Percentiles rank a stretch among this genome's conserved stretches.
Evolutionary conservation across 225 moss, liverwort and hornwort species (phyloP).

Genomic region (Marchantia polymorpha): DNA sequence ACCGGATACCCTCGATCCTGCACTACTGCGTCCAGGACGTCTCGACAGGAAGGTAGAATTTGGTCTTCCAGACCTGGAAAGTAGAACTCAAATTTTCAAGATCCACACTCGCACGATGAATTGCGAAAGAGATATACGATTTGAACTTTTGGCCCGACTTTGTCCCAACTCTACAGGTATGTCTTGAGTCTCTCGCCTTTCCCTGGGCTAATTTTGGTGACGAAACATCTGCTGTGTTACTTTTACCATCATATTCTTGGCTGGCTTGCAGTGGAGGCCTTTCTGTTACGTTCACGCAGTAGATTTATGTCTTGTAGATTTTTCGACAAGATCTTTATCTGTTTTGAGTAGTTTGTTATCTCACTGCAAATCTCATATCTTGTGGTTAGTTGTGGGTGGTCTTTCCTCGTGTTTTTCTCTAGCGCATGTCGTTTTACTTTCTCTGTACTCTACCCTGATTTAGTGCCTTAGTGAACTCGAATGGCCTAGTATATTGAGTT

Average conservation of each 20-base stretch:
- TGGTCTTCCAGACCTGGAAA: slow-evolving; percentile 87
- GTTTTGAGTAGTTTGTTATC: too few relatives aligned
- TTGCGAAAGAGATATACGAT: slow-evolving; percentile 81
- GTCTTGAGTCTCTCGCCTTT: neutral
- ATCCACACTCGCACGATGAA: slow-evolving; percentile 97
- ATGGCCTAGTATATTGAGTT: too few relatives aligned
- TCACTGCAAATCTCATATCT: too few relatives aligned
- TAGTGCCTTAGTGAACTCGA: too few relatives aligned
- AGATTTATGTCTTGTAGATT: too few relatives aligned
- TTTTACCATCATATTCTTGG: neutral
- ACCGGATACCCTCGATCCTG: slow-evolving; percentile 96
- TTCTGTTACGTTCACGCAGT: neutral
- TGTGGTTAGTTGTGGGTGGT: too few relatives aligned
- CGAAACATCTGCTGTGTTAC: neutral
- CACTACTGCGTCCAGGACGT: slow-evolving; percentile 87
- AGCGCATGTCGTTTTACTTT: too few relatives aligned
- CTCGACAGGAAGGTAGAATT: slow-evolving; percentile 97
- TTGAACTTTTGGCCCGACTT: slow-evolving; percentile 90
- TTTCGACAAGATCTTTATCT: neutral
- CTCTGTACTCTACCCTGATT: too few relatives aligned
- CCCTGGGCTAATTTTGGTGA: neutral
- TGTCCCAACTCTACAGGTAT: slow-evolving; percentile 98
- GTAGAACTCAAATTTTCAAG: slow-evolving; percentile 92
- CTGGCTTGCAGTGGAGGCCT: neutral
- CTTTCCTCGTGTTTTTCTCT: too few relatives aligned